A percentile compares a stretch with the other conserved stretches of the same genome.
Conservation (phyloP, 352 stramenopile species). For the Pythium chondricola region DNA sequence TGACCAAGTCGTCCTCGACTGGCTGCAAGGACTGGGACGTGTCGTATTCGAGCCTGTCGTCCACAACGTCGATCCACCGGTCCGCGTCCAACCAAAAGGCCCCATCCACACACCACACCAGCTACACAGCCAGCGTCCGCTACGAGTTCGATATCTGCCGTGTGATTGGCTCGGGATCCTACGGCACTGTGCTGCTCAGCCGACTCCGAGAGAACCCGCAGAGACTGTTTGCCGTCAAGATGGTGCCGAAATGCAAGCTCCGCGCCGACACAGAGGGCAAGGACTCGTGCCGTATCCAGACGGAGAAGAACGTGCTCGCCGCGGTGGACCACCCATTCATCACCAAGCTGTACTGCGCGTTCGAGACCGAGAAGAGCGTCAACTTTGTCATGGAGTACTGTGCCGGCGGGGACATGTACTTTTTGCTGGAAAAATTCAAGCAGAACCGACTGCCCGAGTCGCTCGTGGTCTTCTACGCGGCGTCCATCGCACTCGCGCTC, state of each 20-base stretch:
- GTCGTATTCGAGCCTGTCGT: slow-evolving; percentile 10
- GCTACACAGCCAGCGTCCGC: slow-evolving; percentile 16
- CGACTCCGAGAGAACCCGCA: slow-evolving; percentile 33
- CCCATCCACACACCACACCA: no score
- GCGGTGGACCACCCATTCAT: slow-evolving; percentile 96
- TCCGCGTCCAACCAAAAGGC: slow-evolving; percentile 10
- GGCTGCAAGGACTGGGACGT: slow-evolving; percentile 23
- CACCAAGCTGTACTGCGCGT: slow-evolving; percentile 94
- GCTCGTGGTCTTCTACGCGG: slow-evolving; percentile 94
- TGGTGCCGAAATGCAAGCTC: slow-evolving; percentile 73
- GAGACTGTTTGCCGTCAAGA: slow-evolving; percentile 63
- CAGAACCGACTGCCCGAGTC: slow-evolving; percentile 92
- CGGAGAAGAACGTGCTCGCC: slow-evolving; percentile 96
- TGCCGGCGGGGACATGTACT: slow-evolving; percentile 95
- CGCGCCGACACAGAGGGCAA: slow-evolving; percentile 18
- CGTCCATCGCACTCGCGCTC: slow-evolving; percentile 95
- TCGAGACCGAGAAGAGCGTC: slow-evolving; percentile 87
- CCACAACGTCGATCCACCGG: background rate
- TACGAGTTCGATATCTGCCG: slow-evolving; percentile 65
- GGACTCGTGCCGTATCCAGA: slow-evolving; percentile 81
- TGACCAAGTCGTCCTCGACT: background rate
- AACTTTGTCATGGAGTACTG: slow-evolving; percentile 99
- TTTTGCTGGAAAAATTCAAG: slow-evolving; percentile 84
- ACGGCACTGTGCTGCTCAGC: slow-evolving; percentile 68
- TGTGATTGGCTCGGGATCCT: slow-evolving; percentile 72